Percentiles rank a stretch among this genome's conserved stretches.
phyloP scores from a whole-genome alignment of 2,329 filamentous ascomycete genomes.

The Zarea fungicola region DNA sequence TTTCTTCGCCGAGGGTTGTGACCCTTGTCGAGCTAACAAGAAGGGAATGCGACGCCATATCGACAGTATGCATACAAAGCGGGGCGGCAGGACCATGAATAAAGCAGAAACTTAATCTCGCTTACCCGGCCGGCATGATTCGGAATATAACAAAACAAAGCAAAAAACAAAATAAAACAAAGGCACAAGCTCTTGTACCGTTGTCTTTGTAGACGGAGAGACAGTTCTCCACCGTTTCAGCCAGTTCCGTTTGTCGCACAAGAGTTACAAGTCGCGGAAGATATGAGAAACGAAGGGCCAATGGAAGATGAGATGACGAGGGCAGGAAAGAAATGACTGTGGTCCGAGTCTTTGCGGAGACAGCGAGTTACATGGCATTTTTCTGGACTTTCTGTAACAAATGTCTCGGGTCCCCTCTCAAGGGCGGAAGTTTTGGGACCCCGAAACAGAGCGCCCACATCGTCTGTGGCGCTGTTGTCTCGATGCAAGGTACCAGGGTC shows the following conservation, averaged over 20 bases:
- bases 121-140: constrained; percentile 1
- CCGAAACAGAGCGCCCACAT: too few species aligned
- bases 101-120: not conserved
- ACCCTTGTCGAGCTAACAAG: not conserved
- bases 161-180: constrained; percentile 4
- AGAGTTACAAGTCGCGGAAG: not conserved
- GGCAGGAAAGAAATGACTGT: not conserved
- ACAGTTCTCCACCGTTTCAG: constrained; percentile 7
- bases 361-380: too few species aligned
- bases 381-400: too few species aligned
- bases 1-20: not conserved
- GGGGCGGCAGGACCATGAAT: not conserved
- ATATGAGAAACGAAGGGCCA: not conserved
- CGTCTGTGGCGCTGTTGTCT: too few species aligned
- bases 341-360: too few species aligned
- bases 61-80: not conserved
- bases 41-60: constrained; percentile 2
- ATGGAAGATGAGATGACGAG: constrained; percentile 1
- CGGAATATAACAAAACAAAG: too few species aligned
- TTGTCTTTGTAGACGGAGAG: constrained; percentile 6
- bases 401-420: too few species aligned
- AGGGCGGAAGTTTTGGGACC: too few species aligned
- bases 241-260: constrained; percentile 8
- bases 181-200: not conserved
- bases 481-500: too few species aligned